These are phyloP conservation scores for Fusarium gaditjirri DNA, from an alignment of 2,329 filamentous ascomycete genomes.

Conservation along the genomic window DNA sequence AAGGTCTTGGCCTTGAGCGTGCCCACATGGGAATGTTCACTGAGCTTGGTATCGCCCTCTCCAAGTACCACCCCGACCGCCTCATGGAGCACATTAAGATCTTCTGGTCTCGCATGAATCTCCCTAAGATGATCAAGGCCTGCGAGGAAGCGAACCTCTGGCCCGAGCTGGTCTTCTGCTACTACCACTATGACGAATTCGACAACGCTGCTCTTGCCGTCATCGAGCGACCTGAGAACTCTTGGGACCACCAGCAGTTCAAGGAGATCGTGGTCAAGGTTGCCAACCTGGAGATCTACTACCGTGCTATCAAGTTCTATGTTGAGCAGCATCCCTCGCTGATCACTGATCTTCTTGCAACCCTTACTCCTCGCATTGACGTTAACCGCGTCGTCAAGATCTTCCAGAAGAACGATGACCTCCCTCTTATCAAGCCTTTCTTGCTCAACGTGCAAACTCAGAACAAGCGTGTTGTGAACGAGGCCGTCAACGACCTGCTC, in stretches of 20 bases:
- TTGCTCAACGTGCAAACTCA: conserved; percentile 93
- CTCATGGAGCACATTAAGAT: conserved; percentile 99
- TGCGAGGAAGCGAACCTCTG: conserved; percentile 95
- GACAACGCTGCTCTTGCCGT: conserved; percentile 97
- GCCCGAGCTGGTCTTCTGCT: conserved; percentile 98
- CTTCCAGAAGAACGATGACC: conserved; percentile 98
- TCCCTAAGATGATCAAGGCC: conserved; percentile 94
- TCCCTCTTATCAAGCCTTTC: conserved; percentile 99
- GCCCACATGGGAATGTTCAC: conserved; percentile 99
- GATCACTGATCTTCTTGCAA: conserved; percentile 93
- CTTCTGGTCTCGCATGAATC: conserved; percentile 98
- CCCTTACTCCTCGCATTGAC: conserved; percentile 90
- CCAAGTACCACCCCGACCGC: conserved; percentile 93
- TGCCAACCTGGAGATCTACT: conserved; percentile 98
- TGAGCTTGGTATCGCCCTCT: conserved; percentile 87
- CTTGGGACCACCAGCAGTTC: conserved; percentile 99
- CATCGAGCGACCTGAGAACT: conserved; percentile 97
- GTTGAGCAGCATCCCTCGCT: conserved; percentile 96
- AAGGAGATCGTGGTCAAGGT: conserved; percentile 99
- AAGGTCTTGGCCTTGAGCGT: conserved; percentile 90
- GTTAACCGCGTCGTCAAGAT: conserved; percentile 99
- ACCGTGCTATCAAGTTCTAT: conserved; percentile 96
- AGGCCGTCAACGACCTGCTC: conserved; percentile 95
- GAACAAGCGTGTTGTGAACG: conserved; percentile 98
- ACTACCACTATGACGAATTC: conserved; percentile 98